Evolutionary conservation across 306 rosid species (phyloP).

Genomic region (Oxytropis ochrocephala): DNA sequence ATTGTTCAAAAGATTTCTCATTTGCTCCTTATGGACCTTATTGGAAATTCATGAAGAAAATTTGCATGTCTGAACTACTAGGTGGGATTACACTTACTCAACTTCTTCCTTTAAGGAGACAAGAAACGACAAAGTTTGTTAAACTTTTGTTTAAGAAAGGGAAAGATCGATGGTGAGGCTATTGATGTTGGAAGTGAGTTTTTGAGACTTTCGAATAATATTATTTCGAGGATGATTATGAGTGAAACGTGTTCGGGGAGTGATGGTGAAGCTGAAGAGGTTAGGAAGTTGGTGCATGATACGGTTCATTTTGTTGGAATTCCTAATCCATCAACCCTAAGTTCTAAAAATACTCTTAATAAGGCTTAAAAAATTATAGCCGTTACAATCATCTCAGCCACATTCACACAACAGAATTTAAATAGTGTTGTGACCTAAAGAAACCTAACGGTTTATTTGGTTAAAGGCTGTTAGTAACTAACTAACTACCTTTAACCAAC

Average conservation of each 20-base stretch:
- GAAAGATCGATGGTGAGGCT: not conserved
- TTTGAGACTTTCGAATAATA: constrained; percentile 32
- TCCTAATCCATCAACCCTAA: too few species aligned
- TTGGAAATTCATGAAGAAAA: constrained; percentile 73
- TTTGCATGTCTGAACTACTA: constrained; percentile 63
- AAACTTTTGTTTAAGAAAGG: constrained; percentile 18
- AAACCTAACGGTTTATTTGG: too few species aligned
- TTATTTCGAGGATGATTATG: constrained; percentile 46
- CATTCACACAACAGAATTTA: too few species aligned
- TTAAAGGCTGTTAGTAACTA: too few species aligned
- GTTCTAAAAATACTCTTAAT: too few species aligned
- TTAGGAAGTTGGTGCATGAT: constrained; percentile 42
- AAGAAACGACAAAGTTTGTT: constrained; percentile 38
- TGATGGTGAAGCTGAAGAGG: constrained; percentile 37
- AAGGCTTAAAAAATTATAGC: too few species aligned
- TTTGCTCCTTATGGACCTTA: constrained; percentile 60
- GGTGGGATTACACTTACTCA: constrained; percentile 38
- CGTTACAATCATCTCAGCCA: too few species aligned
- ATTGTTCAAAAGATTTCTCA: constrained; percentile 49
- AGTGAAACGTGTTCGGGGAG: constrained; percentile 29
- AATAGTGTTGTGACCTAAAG: too few species aligned
- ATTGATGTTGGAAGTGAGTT: constrained; percentile 44
- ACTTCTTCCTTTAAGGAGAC: constrained; percentile 39
- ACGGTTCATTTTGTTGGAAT: too few species aligned
- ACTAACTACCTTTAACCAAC: too few species aligned